Percentiles rank a stretch among this genome's conserved stretches.
Evolutionary conservation across 306 rosid genomes (phyloP).

Genomic region (Hippophae rhamnoides): DNA sequence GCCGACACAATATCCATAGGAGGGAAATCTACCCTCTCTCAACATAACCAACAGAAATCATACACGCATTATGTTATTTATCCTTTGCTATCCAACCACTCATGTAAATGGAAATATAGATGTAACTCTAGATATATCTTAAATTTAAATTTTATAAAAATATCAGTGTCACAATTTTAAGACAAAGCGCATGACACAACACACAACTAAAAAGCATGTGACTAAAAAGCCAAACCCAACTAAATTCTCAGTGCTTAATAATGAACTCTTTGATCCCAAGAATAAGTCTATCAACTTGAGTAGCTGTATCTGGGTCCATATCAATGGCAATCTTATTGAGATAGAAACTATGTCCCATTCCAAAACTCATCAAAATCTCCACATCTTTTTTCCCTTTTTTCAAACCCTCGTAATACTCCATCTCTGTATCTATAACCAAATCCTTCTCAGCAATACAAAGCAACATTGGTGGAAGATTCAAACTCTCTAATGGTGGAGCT

Average conservation of each 20-base stretch:
- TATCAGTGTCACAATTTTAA: no score
- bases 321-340: conserved; percentile 47
- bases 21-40: no score
- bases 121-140: no score
- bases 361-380: conserved; percentile 27
- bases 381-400: conserved; percentile 44
- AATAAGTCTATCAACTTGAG: conserved; percentile 24
- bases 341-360: conserved; percentile 56
- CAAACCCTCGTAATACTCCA: conserved; percentile 62
- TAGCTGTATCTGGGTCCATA: conserved; percentile 29
- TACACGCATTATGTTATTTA: no score
- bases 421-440: conserved; percentile 35
- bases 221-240: no score
- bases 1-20: no score
- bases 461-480: conserved; percentile 47
- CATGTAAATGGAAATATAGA: no score
- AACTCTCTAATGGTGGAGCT: conserved; percentile 26
- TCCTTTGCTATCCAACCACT: no score
- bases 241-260: conserved; percentile 21
- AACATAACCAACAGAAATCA: no score
- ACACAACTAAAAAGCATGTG: no score
- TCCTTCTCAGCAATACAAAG: conserved; percentile 55
- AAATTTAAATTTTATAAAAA: no score
- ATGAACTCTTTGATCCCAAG: conserved; percentile 38
- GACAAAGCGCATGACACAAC: no score